A percentile compares a stretch with the other conserved stretches of the same genome.
phyloP scores from a whole-genome alignment of 116 monocot species.

The Thalassia testudinum region DNA sequence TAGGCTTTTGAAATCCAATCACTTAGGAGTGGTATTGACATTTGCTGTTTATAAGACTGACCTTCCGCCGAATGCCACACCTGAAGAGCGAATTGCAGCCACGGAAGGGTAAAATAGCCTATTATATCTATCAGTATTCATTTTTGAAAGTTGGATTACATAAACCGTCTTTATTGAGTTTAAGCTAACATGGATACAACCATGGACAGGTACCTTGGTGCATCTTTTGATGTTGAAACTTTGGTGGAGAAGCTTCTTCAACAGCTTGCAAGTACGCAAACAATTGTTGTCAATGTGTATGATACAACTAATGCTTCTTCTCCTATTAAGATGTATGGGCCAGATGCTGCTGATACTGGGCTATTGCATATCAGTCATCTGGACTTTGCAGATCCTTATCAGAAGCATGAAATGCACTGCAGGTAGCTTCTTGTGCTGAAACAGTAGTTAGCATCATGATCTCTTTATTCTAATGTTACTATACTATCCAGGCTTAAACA shows the following conservation, averaged over 20 bases:
- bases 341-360: conserved; percentile 21
- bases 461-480: background rate
- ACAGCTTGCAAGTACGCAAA: conserved; percentile 83
- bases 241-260: conserved; percentile 82
- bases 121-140: background rate
- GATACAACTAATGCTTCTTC: conserved; percentile 54
- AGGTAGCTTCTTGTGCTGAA: conserved; percentile 26
- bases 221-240: conserved; percentile 84
- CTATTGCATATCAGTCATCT: conserved; percentile 39
- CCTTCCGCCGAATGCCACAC: conserved; percentile 38
- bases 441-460: background rate
- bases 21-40: conserved; percentile 77
- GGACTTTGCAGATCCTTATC: conserved; percentile 72
- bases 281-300: conserved; percentile 69
- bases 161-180: background rate
- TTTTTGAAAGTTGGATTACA: background rate
- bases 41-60: conserved; percentile 71
- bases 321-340: conserved; percentile 71
- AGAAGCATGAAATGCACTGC: conserved; percentile 90
- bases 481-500: conserved; percentile 51
- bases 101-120: conserved; percentile 39
- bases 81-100: conserved; percentile 50
- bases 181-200: background rate
- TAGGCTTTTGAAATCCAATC: conserved; percentile 77
- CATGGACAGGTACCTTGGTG: conserved; percentile 70